Evolutionary conservation across 2,329 filamentous ascomycete species (phyloP).

Genomic region (Fusarium tupiense): DNA sequence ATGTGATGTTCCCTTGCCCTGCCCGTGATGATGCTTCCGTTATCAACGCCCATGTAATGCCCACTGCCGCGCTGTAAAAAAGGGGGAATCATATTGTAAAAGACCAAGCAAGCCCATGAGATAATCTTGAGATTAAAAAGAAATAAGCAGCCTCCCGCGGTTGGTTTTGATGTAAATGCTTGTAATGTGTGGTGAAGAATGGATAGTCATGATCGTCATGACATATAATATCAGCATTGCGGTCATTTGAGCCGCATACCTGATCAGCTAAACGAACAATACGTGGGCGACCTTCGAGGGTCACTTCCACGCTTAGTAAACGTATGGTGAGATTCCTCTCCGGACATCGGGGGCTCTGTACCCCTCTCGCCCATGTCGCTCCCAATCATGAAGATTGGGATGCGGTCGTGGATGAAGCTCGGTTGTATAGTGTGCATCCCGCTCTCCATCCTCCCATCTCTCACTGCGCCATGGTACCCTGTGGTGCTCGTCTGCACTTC

Average conservation of each 20-base stretch:
- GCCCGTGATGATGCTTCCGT: slow-evolving; percentile 21
- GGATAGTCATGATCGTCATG: slow-evolving; percentile 9
- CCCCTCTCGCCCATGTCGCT: slow-evolving; percentile 49
- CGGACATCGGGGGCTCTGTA: slow-evolving; percentile 42
- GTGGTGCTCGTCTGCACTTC: slow-evolving; percentile 26
- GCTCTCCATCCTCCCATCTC: slow-evolving; percentile 30
- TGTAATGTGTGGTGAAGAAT: not conserved
- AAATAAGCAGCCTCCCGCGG: not conserved
- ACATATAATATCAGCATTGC: not conserved
- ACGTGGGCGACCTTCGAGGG: slow-evolving; percentile 17
- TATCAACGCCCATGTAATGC: slow-evolving; percentile 41
- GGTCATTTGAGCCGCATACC: not conserved
- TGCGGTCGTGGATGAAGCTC: slow-evolving; percentile 33
- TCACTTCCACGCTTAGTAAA: slow-evolving; percentile 40
- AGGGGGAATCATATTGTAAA: slow-evolving; percentile 32
- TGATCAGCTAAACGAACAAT: slow-evolving; percentile 11
- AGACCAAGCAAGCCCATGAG: slow-evolving; percentile 12
- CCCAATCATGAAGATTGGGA: slow-evolving; percentile 44
- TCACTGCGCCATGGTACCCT: slow-evolving; percentile 29
- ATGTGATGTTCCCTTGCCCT: slow-evolving; percentile 1
- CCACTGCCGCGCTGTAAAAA: slow-evolving; percentile 26
- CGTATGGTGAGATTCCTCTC: slow-evolving; percentile 45
- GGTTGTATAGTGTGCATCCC: slow-evolving; percentile 23
- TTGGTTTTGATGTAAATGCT: not conserved
- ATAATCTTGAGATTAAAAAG: slow-evolving; percentile 4